Conservation (phyloP, 179 eudicot species). For the Vitellaria paradoxa region DNA sequence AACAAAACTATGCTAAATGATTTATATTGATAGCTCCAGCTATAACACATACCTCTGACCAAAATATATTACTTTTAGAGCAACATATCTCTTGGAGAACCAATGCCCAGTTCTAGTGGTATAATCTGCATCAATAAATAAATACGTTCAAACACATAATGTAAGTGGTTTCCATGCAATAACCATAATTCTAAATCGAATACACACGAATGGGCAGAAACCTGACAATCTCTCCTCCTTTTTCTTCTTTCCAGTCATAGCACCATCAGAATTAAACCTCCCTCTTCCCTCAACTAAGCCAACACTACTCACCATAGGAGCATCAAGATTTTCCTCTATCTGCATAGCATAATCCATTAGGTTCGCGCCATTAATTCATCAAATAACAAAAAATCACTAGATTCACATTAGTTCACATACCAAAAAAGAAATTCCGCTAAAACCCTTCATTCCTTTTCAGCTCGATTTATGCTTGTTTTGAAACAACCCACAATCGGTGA, state of each 20-base stretch:
- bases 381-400: background rate
- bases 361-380: background rate
- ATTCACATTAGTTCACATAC: too few species aligned
- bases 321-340: constrained; percentile 30
- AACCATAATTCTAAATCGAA: background rate
- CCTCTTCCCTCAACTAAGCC: constrained; percentile 18
- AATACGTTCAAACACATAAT: background rate
- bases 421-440: background rate
- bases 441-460: background rate
- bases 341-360: constrained; percentile 19
- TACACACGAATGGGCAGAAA: background rate
- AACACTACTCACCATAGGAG: constrained; percentile 16
- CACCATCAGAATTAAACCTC: constrained; percentile 16
- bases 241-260: constrained; percentile 25
- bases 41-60: constrained; percentile 67
- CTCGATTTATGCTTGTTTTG: background rate
- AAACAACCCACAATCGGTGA: background rate
- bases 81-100: constrained; percentile 60
- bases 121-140: constrained; percentile 27
- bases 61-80: constrained; percentile 86
- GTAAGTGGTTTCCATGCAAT: background rate
- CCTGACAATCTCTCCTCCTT: constrained; percentile 22
- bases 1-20: background rate
- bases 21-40: constrained; percentile 2
- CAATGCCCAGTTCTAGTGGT: constrained; percentile 30